Evolutionary conservation across 352 stramenopile genomes (phyloP), one percentile per base, ranked within the genome.

Genomic region (Pythium brassicae): DNA sequence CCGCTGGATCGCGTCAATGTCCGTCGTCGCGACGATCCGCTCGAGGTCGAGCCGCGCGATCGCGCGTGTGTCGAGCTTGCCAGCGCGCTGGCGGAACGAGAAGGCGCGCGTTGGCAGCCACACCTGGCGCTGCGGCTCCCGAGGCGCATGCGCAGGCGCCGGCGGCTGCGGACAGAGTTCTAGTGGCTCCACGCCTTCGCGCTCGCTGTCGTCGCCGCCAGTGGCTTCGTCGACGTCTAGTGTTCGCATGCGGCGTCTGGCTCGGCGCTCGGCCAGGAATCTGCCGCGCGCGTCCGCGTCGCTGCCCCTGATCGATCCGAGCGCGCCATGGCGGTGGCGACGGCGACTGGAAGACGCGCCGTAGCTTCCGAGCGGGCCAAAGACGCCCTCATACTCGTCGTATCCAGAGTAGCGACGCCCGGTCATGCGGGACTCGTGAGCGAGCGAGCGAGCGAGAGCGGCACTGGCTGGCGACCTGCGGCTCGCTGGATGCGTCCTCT

Each of bases 91-190:
- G 25, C 79, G 77, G 44, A 94, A 94, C 20, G 76, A 61, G 37
- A 94, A 94, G 45, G 76, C 74, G n/a, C 77, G 78, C 11, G 79
- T 71, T 26, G 80, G 81, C 14, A 92, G 62, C 78, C 81, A 91
- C 35, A 91, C 73, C 39, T 87, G 77, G 45, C 66, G 67, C 26
- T 11, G 58, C 50, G 12, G 22, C 25, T 54, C 40, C 50, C 46
- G n/a, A 5, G 20, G 26, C 15, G 27, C 17, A 19, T 1, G 10
- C 2, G n/a, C 25, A 42, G 37, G n/a, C 2, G 11, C 3, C 15
- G n/a, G 25, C 22, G 29, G 19, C 26, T 27, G 32, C 25, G 19
- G 23, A 37, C 32, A 37, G 12, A 29, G 23, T 15, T 1, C 20
- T 0, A 51, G 20, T 1, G 42, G 52, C 8, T 58, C 35, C 2